Percentiles rank a stretch among this genome's conserved stretches.
Conservation (phyloP, 768 basidiomycete genomes). For the Tricholoma bakamatsutake region DNA sequence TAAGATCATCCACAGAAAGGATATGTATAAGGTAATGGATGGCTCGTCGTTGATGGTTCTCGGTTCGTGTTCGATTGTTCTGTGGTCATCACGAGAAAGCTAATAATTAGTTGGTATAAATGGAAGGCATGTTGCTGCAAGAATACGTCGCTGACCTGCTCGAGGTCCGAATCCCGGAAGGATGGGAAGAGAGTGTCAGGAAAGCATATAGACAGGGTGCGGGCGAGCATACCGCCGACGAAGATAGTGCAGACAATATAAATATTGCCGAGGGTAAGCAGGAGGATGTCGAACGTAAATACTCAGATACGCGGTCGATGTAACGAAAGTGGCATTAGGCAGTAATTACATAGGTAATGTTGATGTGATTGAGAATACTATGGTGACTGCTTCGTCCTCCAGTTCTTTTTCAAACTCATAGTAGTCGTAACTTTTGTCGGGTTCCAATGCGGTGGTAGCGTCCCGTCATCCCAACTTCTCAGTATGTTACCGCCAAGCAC, state of each 20-base stretch:
- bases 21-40: slow-evolving; percentile 75
- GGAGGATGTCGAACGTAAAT: neutral
- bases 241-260: neutral
- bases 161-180: slow-evolving; percentile 32
- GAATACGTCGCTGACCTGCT: slow-evolving; percentile 50
- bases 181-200: slow-evolving; percentile 38
- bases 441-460: slow-evolving; percentile 45
- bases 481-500: slow-evolving; percentile 72
- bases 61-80: slow-evolving; percentile 34
- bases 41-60: slow-evolving; percentile 70
- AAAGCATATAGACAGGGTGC: neutral
- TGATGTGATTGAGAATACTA: slow-evolving; percentile 2
- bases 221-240: neutral
- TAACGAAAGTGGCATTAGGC: neutral
- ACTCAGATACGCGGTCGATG: neutral
- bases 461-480: slow-evolving; percentile 81
- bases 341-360: neutral
- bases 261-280: neutral
- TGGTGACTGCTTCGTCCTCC: slow-evolving; percentile 13
- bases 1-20: slow-evolving; percentile 28
- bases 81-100: neutral
- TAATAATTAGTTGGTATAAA: neutral
- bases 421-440: slow-evolving; percentile 36
- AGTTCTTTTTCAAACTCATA: slow-evolving; percentile 30
- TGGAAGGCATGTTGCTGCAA: slow-evolving; percentile 57